phyloP scores from a whole-genome alignment of 2,329 filamentous ascomycete species.

The Trichoderma lentiforme region DNA sequence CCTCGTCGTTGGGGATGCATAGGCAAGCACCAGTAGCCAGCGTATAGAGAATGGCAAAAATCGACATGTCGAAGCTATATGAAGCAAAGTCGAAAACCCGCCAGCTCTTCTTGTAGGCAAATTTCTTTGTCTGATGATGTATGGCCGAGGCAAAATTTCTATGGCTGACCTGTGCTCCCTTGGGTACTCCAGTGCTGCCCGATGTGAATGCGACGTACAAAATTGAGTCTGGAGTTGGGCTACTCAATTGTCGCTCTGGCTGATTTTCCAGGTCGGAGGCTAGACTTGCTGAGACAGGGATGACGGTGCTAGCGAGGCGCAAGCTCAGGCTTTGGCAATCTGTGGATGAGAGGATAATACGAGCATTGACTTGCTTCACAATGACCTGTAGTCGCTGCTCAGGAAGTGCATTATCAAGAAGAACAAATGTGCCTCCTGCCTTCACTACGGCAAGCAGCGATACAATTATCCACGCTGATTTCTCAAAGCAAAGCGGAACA shows the following conservation, averaged over 20 bases:
- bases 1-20: too few species aligned
- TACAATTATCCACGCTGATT: too few species aligned
- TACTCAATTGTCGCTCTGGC: not conserved
- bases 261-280: not conserved
- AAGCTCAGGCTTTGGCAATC: not conserved
- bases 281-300: not conserved
- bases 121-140: not conserved
- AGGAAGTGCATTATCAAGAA: conserved; percentile 1
- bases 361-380: not conserved
- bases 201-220: too few species aligned
- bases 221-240: conserved; percentile 15
- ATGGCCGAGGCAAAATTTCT: conserved; percentile 22
- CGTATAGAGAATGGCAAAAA: conserved; percentile 15
- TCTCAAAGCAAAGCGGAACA: too few species aligned
- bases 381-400: not conserved
- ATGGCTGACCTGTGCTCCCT: conserved; percentile 21
- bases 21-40: conserved; percentile 37
- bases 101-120: not conserved
- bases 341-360: not conserved
- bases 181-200: conserved; percentile 23
- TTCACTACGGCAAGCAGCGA: too few species aligned
- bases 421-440: too few species aligned
- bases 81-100: conserved; percentile 21
- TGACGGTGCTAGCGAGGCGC: not conserved
- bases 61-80: conserved; percentile 21